These are phyloP conservation scores for Papiliotrema terrestris DNA, from an alignment of 1,284 basidiomycete species.

Conservation along the genomic window DNA sequence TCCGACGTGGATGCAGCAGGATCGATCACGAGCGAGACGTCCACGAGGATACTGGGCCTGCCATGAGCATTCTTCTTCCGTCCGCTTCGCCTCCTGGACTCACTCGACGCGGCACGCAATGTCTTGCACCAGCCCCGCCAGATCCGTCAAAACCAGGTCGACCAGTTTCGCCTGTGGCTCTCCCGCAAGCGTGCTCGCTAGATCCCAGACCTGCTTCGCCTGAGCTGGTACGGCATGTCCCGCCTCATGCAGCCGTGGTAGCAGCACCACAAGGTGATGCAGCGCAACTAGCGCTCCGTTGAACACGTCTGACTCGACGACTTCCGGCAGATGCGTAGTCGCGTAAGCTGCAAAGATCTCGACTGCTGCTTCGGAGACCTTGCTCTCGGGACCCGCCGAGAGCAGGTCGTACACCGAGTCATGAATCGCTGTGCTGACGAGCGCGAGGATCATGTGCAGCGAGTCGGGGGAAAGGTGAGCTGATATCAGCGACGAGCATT, in stretches of 20 bases:
- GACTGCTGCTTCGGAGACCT: slow-evolving; percentile 16
- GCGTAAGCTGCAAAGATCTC: slow-evolving; percentile 37
- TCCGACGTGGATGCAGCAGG: slow-evolving; percentile 9
- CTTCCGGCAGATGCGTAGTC: slow-evolving; percentile 14
- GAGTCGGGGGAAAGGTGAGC: slow-evolving; percentile 23
- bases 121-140: slow-evolving; percentile 22
- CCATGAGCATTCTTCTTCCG: not conserved
- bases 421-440: slow-evolving; percentile 52
- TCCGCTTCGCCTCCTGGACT: not conserved
- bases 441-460: slow-evolving; percentile 27
- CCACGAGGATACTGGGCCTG: slow-evolving; percentile 31
- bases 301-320: slow-evolving; percentile 30
- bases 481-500: not conserved
- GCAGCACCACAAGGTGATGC: slow-evolving; percentile 35
- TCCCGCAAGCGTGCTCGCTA: slow-evolving; percentile 2
- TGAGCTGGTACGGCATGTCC: slow-evolving; percentile 3
- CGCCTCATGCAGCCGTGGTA: slow-evolving; percentile 19
- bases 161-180: slow-evolving; percentile 17
- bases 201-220: slow-evolving; percentile 22
- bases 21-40: slow-evolving; percentile 33
- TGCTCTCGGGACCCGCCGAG: slow-evolving; percentile 23
- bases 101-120: slow-evolving; percentile 19
- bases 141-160: slow-evolving; percentile 17
- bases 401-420: slow-evolving; percentile 50
- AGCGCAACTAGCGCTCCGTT: slow-evolving; percentile 29